Evolutionary conservation across 176 grass and related monocot genomes (phyloP), one percentile per base, ranked within the genome.

Genomic region (Otatea glauca): DNA sequence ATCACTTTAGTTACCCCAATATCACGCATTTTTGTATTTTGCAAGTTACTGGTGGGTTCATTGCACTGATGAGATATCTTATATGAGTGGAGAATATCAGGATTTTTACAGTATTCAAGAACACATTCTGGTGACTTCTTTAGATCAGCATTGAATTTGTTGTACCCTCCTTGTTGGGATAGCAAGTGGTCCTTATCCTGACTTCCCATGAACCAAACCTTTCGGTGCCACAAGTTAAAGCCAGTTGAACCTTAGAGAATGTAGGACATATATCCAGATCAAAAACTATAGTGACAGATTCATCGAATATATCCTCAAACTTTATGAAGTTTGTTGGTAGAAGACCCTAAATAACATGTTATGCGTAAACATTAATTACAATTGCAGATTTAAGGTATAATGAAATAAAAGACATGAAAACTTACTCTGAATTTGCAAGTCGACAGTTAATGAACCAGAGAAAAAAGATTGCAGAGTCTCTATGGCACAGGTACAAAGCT

Each of bases 401-500:
- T 24, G 25, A 29, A 55, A 20, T 74, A 69, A 70, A 78, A 63
- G 41, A 5, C 1, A 67, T 27, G 70, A 56, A 83, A 78, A 68
- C 84, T 90, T 76, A 83, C 86, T 41, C 25, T 71, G 78, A 21
- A 27, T 74, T 68, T 49, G 47, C 42, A 16, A 58, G 18, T 78
- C 24, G 45, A 17, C 32, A 55, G 65, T 72, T 49, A 59, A 72
- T 54, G 81, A 35, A 83, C 43, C 24, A 62, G 70, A 89, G 32
- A 63, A 58, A 42, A 84, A 51, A 11, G 83, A 77, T 50, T 85
- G 75, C 64, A 91, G 75, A 61, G 69, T 67, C 25, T 89, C 76
- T 77, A 86, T 44, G 12, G 82, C 88, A 45, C 35, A 44, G 3
- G 42, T 47, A 74, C 89, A 94, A 54, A 92, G 80, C 66, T 82